These are phyloP conservation scores for Chlorella sp. DNA, from an alignment of 139 green algal genomes.

Conservation along the genomic window DNA sequence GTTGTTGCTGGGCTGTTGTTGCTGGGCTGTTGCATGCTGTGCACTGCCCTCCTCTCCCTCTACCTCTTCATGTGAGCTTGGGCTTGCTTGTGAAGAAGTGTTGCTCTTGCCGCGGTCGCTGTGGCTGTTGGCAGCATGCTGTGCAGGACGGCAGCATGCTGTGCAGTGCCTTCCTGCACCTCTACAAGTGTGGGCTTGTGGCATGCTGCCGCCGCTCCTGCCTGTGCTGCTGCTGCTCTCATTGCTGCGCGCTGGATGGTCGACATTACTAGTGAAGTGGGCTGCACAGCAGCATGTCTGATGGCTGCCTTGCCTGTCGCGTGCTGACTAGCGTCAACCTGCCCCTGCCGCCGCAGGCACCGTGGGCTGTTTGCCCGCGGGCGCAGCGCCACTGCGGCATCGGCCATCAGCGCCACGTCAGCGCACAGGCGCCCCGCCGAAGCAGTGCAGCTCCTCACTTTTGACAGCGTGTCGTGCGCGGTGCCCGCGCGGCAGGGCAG, in stretches of 20 bases:
- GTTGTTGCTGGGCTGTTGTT: neutral
- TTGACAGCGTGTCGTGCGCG: constrained; percentile 24
- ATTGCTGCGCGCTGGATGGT: too few species aligned
- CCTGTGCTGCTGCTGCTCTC: too few species aligned
- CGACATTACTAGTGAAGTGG: too few species aligned
- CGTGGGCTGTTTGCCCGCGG: neutral
- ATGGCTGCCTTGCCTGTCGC: neutral
- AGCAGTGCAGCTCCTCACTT: constrained; percentile 24
- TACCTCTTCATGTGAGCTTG: constrained; percentile 8
- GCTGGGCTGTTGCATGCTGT: neutral
- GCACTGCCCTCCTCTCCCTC: constrained; percentile 34
- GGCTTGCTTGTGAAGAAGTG: neutral
- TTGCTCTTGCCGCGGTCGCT: neutral
- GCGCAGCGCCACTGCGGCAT: neutral
- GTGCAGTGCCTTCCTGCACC: too few species aligned
- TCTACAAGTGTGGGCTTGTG: too few species aligned
- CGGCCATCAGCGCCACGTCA: neutral
- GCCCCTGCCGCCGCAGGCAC: neutral
- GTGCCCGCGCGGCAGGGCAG: neutral
- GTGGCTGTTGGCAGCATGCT: neutral
- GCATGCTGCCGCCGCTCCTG: too few species aligned
- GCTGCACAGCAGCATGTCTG: too few species aligned
- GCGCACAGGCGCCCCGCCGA: constrained; percentile 5
- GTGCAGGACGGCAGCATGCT: too few species aligned
- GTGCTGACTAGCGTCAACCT: neutral